Percentiles rank a stretch among this genome's conserved stretches.
Evolutionary conservation across 306 rosid genomes (phyloP).

Genomic region (Alnus glutinosa): DNA sequence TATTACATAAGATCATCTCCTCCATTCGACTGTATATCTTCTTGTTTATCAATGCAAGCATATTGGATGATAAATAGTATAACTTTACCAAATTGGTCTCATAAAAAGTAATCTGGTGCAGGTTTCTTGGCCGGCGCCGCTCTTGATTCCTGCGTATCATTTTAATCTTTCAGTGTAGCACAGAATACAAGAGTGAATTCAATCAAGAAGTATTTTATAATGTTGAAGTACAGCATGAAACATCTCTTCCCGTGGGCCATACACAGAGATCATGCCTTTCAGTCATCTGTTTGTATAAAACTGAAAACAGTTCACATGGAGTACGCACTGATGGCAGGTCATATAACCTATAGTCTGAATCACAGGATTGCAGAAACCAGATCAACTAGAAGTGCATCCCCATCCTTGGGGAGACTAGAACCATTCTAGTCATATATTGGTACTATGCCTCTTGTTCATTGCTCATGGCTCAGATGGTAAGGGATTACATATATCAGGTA

Average conservation of each 20-base stretch:
- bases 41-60: conserved; percentile 42
- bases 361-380: not conserved
- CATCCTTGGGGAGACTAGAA: not conserved
- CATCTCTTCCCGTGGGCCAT: not conserved
- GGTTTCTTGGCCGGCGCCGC: conserved; percentile 88
- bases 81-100: conserved; percentile 27
- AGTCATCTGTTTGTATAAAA: not conserved
- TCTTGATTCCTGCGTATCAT: conserved; percentile 77
- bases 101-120: conserved; percentile 96
- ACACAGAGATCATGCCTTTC: not conserved
- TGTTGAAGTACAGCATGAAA: not conserved
- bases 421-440: not conserved
- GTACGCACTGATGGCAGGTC: not conserved
- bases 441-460: not conserved
- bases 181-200: conserved; percentile 4
- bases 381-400: conserved; percentile 1
- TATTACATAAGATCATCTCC: conserved; percentile 25
- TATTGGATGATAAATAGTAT: conserved; percentile 15
- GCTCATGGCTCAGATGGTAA: not conserved
- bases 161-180: conserved; percentile 8
- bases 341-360: not conserved
- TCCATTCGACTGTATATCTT: conserved; percentile 29
- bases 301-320: not conserved
- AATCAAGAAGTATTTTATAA: not conserved
- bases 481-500: not conserved